Evolutionary conservation across 148 eudicot genomes (phyloP).

Genomic region (Dianthus caryophyllus): DNA sequence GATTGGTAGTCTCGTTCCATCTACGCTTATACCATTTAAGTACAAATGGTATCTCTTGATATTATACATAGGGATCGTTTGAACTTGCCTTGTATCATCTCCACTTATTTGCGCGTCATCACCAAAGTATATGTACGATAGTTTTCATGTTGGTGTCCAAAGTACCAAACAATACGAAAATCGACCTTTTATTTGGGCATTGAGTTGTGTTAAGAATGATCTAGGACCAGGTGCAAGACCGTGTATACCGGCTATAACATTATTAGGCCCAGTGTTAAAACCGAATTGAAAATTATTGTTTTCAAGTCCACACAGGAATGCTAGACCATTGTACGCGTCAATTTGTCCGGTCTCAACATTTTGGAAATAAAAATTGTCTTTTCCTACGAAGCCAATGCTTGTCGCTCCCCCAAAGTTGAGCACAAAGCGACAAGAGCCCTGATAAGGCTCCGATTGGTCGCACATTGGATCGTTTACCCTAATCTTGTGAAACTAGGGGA

Average conservation of each 20-base stretch:
- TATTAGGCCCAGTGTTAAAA: background rate
- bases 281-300: background rate
- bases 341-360: background rate
- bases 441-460: background rate
- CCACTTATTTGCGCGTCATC: conserved; percentile 19
- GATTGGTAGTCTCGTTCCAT: background rate
- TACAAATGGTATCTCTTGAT: conserved; percentile 4
- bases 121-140: conserved; percentile 1
- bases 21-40: conserved; percentile 11
- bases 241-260: conserved; percentile 13
- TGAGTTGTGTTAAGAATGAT: conserved; percentile 18
- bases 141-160: background rate
- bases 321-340: background rate
- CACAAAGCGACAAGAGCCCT: conserved; percentile 8
- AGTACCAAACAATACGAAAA: conserved; percentile 10
- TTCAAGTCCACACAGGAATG: conserved; percentile 15
- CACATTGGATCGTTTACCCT: conserved; percentile 4
- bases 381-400: background rate
- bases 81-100: background rate
- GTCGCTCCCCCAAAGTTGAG: background rate
- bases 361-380: conserved; percentile 3
- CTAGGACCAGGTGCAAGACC: conserved; percentile 16
- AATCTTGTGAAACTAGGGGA: background rate
- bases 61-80: conserved; percentile 2
- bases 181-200: conserved; percentile 8